Base-by-base conservation (phyloP, 768 basidiomycete genomes). In the Glaciozyma antarctica region DNA sequence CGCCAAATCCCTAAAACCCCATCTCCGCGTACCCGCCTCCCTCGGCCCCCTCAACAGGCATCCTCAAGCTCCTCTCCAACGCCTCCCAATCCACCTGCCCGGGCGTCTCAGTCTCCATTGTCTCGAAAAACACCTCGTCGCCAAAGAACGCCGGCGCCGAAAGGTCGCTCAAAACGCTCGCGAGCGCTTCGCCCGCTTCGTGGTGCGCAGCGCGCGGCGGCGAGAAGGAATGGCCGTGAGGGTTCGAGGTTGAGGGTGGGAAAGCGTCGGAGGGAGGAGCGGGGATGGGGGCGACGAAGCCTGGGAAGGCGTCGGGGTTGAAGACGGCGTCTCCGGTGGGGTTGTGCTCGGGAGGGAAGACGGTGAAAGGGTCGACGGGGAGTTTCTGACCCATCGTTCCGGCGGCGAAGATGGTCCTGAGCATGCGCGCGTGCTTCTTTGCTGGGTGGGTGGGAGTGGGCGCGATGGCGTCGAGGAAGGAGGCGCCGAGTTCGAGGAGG, bases 381-480 rank as follows among this genome's bases (percentile, higher is more conserved):
- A 48, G 47, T 48, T 19, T 26, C 26, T 53, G 60, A 9, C 60
- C 60, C 26, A 38, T 17, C 1, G 60, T 61, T 3, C 60, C 60
- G 24, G 60, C 60, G 49, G 41, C 28, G 51, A 53, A 21, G 49
- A 61, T 53, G n/a, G 24, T 30, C 9, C 51, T 44, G 24, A 61
- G 49, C 60, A 52, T 61, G 16, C 41, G n/a, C 21, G 60, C 51
- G 60, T 61, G 60, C 26, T 53, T 51, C 9, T 28, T 32, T 12
- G 60, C 49, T 0, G 60, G 60, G 28, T 61, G 60, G 51, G 60
- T 21, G 1, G 60, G 49, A 15, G 60, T 61, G 12, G 60, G 60
- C 3, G 60, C 60, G 60, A 61, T 24, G 9, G 34, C 24, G n/a
- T 52, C 51, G 51, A 61, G 60, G 51, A 61, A 61, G 21, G 38